Base-by-base conservation (phyloP, 306 rosid genomes). In the Rosa rugosa region DNA sequence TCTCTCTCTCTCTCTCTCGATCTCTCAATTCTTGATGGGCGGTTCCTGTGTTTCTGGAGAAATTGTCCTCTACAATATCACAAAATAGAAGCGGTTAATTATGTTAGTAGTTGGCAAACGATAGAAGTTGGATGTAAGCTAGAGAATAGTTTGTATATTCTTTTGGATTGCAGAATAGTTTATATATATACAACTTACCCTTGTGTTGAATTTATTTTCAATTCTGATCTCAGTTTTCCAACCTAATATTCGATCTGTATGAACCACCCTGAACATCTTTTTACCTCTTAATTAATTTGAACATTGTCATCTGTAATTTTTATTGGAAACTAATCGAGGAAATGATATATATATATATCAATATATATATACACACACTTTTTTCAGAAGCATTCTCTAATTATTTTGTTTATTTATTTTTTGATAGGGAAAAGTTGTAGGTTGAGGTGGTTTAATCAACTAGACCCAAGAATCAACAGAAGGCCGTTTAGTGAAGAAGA, bases 371-470 rank as follows among this genome's bases (percentile, higher is more conserved):
- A 31, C 36, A 31, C 36, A 31, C 36, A 22, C 49, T 18, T 66
- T 12, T 49, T 34, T 51, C 44, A 27, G 31, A 45, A 44, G 44
- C 9, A 75, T 40, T 56, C 22, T 72, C 71, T 46, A 7, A 67
- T 36, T 70, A 23, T 60, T 60, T 66, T 68, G 4, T 44, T 66
- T 41, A 8, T 60, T 0, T 25, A 4, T 17, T 53, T 41, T 42
- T 71, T 75, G 25, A 64, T 18, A 95, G 99, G 97, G 74, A 96
- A 96, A 79, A 96, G 99, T 82, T 96, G 99, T 75, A 85, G 99
- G 80, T 84, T 96, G 80, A 85, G 99, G 77, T 96, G 99, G 99
- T 96, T 96, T 75, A 96, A 96, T 77, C 99, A 96, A 73, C 91
- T 96, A 1, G 99, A 96, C 44, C 99, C 99, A 0, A 87, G 97